phyloP scores from a whole-genome alignment of 805 yeast species.

The Suhomyces sp. region DNA sequence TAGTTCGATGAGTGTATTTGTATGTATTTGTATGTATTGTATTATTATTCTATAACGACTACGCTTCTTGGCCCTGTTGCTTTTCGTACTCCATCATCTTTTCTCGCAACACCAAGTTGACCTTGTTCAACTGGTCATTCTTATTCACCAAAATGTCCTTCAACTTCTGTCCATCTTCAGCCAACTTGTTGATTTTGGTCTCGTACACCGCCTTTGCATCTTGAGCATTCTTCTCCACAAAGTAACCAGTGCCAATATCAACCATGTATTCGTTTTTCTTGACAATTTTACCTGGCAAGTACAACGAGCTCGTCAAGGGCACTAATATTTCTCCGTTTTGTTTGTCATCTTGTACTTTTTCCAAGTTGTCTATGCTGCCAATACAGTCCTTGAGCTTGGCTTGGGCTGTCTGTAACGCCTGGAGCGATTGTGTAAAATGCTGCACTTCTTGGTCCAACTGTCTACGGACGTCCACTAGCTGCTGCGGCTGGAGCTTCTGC shows the following conservation, averaged over 20 bases:
- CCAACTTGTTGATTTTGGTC: slow-evolving; percentile 67
- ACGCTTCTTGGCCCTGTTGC: slow-evolving; percentile 12
- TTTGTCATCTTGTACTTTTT: slow-evolving; percentile 13
- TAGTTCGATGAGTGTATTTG: no score
- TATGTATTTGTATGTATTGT: background rate
- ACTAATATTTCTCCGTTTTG: slow-evolving; percentile 55
- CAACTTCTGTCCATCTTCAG: slow-evolving; percentile 68
- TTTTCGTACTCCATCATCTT: slow-evolving; percentile 49
- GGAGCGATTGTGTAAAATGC: slow-evolving; percentile 79
- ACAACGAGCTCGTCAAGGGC: slow-evolving; percentile 85
- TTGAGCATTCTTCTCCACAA: slow-evolving; percentile 68
- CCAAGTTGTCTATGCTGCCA: slow-evolving; percentile 60
- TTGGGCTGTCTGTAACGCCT: slow-evolving; percentile 80
- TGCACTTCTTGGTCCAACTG: slow-evolving; percentile 82
- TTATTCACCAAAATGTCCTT: slow-evolving; percentile 75
- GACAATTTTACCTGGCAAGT: slow-evolving; percentile 78
- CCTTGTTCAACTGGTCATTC: slow-evolving; percentile 56
- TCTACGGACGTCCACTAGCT: slow-evolving; percentile 76
- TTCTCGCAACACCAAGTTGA: slow-evolving; percentile 55
- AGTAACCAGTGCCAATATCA: slow-evolving; percentile 96
- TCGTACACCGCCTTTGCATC: slow-evolving; percentile 73
- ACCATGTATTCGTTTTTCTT: slow-evolving; percentile 73
- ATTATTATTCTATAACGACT: slow-evolving; percentile 5
- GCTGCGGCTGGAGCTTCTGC: slow-evolving; percentile 73
- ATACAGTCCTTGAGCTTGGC: slow-evolving; percentile 79